Conservation (phyloP, 331 rosid genomes). For the Spiraea crenata region DNA sequence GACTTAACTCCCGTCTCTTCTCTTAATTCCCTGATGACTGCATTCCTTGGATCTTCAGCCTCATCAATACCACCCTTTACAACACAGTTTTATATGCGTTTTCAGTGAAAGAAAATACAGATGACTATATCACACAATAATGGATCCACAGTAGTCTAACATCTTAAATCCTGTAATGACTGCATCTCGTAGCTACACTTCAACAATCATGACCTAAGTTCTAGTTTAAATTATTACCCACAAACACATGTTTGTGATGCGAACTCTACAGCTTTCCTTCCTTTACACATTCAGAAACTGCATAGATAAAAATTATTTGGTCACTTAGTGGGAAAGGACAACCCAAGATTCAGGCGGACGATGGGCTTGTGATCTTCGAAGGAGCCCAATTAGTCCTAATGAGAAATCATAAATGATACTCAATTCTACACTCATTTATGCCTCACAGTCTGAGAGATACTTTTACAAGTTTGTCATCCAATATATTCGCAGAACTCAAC, state of each 20-base stretch:
- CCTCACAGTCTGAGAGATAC: background rate
- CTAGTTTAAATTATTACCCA: background rate
- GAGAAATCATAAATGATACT: background rate
- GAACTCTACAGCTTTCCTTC: background rate
- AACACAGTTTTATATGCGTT: constrained; percentile 1
- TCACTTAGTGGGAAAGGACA: background rate
- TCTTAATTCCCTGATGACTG: constrained; percentile 74
- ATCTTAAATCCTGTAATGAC: background rate
- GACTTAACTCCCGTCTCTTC: constrained; percentile 90
- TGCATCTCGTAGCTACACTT: background rate
- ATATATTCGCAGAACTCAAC: background rate
- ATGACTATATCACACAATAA: constrained; percentile 6
- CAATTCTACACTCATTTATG: background rate
- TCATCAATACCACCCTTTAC: constrained; percentile 81
- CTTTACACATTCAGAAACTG: background rate
- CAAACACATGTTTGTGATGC: background rate
- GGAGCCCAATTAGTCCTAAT: background rate
- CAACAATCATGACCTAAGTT: background rate
- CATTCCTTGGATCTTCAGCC: constrained; percentile 78
- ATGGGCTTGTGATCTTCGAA: background rate
- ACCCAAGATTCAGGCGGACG: background rate
- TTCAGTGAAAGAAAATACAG: constrained; percentile 9
- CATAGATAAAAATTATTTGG: background rate
- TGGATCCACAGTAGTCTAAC: constrained; percentile 3
- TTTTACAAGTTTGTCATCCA: background rate